Base-by-base conservation (phyloP, 345 rosid genomes). In the Hirschfeldia incana region DNA sequence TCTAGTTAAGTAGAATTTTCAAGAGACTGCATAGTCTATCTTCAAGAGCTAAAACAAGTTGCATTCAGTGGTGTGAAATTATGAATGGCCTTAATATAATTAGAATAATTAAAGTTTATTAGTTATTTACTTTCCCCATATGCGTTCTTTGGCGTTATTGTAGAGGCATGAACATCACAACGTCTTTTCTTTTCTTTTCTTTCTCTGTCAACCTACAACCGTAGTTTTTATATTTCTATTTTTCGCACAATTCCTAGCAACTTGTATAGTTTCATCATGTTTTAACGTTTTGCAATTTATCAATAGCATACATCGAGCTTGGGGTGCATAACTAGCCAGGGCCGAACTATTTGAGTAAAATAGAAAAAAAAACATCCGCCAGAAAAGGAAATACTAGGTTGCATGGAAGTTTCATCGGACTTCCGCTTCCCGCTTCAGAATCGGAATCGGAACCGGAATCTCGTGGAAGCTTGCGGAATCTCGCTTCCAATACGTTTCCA, bases 71-170 rank as follows among this genome's bases (percentile, higher is more conserved):
- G 60, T 76, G 79, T 60, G 62, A 5, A 5, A 68, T 12, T 16
- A 57, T 61, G 74, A 32, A 49, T 39, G 73, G 73, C 21, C 66
- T 53, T 65, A 21, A 29, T 8, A 5, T 26, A n/a, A 61, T 13
- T 9, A 27, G 7, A 30, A 17, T 32, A 9, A 39, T 68, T 3
- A n/a, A 30, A 32, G 0, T 3, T n/a, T 42, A 13, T 49, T 49
- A 13, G 8, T 49, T 49, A n/a, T 4, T 4, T 11, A 60, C n/a
- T 2, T 8, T 32, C 3, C 34, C 4, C 44, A 67, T 17, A 68
- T 9, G 61, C 34, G 74, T 68, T 68, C 79, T 76, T 76, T 76
- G 69, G 60, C 42, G 60, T 67, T 76, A 67, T 76, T 67, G 46
- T 67, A 68, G 69, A 76, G 80, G 46, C 75, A 76, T 76, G 74